Evolutionary conservation across 306 rosid genomes (phyloP).

Genomic region (Trifolium fragiferum): DNA sequence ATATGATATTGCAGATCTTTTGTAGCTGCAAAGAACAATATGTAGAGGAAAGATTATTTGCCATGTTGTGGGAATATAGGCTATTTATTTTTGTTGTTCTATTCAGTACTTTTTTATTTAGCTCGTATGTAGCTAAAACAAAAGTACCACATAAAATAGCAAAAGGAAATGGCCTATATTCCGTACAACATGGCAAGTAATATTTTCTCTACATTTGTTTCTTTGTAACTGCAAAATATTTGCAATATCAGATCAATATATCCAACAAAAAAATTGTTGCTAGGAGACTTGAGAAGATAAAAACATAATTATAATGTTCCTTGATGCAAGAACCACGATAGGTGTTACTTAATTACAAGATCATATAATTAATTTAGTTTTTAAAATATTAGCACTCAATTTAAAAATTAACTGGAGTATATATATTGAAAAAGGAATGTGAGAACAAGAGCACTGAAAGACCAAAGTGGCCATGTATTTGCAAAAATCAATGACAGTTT

Average conservation of each 20-base stretch:
- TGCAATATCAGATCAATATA: conserved; percentile 7
- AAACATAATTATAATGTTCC: not conserved
- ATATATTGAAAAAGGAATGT: too few species aligned
- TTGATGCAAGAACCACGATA: conserved; percentile 1
- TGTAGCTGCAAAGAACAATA: too few species aligned
- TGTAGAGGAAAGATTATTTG: too few species aligned
- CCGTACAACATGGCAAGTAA: not conserved
- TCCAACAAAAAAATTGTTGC: conserved; percentile 4
- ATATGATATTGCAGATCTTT: too few species aligned
- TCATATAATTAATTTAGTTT: not conserved
- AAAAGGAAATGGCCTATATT: conserved; percentile 12
- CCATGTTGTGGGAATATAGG: too few species aligned
- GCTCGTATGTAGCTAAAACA: too few species aligned
- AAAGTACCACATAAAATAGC: conserved; percentile 33
- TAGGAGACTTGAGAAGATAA: conserved; percentile 17
- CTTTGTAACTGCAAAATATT: not conserved
- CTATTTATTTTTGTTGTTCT: too few species aligned
- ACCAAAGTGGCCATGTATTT: not conserved
- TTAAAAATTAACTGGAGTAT: too few species aligned
- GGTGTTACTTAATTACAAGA: conserved; percentile 10
- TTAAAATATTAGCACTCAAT: not conserved
- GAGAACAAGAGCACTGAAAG: too few species aligned
- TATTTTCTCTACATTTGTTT: conserved; percentile 7
- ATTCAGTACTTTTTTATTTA: too few species aligned
- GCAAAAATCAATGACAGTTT: not conserved